Evolutionary conservation across 257 asterid species (phyloP), one percentile per base, ranked within the genome.

Genomic region (Nicotiana tomentosiformis): DNA sequence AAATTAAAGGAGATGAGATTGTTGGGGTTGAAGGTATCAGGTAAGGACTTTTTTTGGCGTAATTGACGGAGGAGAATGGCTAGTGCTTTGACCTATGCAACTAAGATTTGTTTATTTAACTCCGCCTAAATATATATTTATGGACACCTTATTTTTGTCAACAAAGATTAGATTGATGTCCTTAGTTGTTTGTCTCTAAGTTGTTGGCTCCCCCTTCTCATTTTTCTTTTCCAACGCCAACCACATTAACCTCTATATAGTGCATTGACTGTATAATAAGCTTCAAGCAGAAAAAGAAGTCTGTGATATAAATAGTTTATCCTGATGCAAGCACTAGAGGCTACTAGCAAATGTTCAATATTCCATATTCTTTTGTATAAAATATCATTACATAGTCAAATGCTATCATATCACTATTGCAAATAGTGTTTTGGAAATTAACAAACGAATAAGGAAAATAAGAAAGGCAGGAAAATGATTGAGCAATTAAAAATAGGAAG

Each of bases 11-110:
- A 35, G 58, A 82, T 0, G 51, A 43, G 10, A 61, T 37, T 6
- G 55, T 37, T 10, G 68, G 18, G 69, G 72, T 68, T 9, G 53
- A 46, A 68, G 81, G 58, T 70, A 66, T 69, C 64, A 5, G 46
- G 39, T 49, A 49, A 74, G 62, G 80, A 49, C 80, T 26, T 26
- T 51, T 23, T 23, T 74, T 55, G 83, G 87, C 93, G 90, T 87
- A 84, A 86, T 86, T 89, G 85, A 69, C 89, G 91, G 91, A 72
- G 81, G 79, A 83, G 51, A 61, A 81, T 79, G 76, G 20, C 46
- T 60, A 62, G 55, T 2, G 10, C 61, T 74, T 74, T 74, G 80
- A 49, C 80, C 16, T 23, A 26, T 64, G 5, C 14, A 26, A 64
- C 33, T 58, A 58, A 64, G 0, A 64, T n/a, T 39, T 69, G 8